These are phyloP conservation scores for Ophiocordyceps camponoti-floridani DNA, from an alignment of 2,329 filamentous ascomycete genomes.

Conservation along the genomic window DNA sequence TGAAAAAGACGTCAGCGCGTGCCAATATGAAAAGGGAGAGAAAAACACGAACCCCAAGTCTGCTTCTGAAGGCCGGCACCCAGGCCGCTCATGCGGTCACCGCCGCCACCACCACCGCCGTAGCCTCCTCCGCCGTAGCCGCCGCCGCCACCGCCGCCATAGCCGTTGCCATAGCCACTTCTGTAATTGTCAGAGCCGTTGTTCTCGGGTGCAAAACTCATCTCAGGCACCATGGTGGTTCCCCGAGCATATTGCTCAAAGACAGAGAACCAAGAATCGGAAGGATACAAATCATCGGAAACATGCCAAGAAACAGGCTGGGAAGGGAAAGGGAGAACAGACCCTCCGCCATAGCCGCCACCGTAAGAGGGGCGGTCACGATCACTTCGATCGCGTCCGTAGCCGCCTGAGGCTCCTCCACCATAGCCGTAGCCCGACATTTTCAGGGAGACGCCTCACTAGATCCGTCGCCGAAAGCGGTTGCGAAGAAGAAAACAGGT, in stretches of 20 bases:
- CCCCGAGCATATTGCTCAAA: background rate
- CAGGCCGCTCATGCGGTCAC: conserved; percentile 83
- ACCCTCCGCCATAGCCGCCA: conserved; percentile 18
- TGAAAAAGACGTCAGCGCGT: conserved; percentile 18
- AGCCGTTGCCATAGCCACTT: conserved; percentile 15
- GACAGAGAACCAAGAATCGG: no score
- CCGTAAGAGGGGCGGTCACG: conserved; percentile 15
- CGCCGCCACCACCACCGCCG: conserved; percentile 26
- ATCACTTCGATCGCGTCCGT: conserved; percentile 27
- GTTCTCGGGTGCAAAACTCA: background rate
- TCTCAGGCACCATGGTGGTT: no score
- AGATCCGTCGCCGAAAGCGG: background rate
- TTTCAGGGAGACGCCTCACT: conserved; percentile 5
- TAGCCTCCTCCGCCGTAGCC: conserved; percentile 14
- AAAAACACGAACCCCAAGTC: conserved; percentile 56
- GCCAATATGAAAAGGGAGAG: background rate
- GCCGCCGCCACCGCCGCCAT: conserved; percentile 14
- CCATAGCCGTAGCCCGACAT: conserved; percentile 29
- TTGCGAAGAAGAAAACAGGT: background rate
- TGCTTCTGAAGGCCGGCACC: conserved; percentile 78
- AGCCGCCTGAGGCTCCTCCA: conserved; percentile 15
- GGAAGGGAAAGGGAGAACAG: conserved; percentile 8
- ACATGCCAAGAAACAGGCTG: no score
- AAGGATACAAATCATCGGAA: no score
- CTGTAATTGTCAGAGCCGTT: conserved; percentile 7